A percentile compares a stretch with the other conserved stretches of the same genome.
Conservation (phyloP, 441 rosid genomes). For the Populus hybrid region DNA sequence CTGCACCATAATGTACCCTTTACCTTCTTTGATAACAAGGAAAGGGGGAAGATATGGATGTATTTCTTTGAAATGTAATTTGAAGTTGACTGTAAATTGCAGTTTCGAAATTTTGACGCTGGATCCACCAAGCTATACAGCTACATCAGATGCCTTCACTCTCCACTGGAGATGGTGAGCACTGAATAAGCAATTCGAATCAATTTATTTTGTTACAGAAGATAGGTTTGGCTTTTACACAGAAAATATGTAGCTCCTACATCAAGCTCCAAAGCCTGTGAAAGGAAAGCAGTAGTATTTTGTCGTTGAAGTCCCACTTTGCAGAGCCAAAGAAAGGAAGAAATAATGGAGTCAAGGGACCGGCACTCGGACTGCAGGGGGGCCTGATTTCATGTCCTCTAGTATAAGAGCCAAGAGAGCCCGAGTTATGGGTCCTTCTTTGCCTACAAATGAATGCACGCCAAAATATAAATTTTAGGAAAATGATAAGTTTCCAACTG, state of each 20-base stretch:
- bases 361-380: constrained; percentile 53
- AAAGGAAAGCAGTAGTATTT: not conserved
- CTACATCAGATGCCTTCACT: not conserved
- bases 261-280: not conserved
- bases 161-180: not conserved
- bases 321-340: not conserved
- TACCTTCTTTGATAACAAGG: no score
- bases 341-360: constrained; percentile 38
- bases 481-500: not conserved
- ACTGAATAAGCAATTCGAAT: not conserved
- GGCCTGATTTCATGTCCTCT: constrained; percentile 82
- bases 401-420: constrained; percentile 49
- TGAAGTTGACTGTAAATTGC: not conserved
- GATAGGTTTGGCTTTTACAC: not conserved
- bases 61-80: no score
- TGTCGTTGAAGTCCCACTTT: constrained; percentile 7
- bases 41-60: no score
- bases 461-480: not conserved
- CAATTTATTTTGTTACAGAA: not conserved
- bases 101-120: no score
- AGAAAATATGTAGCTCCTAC: not conserved
- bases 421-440: not conserved
- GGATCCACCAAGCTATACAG: not conserved
- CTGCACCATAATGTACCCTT: no score
- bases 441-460: not conserved